A percentile compares a stretch with the other conserved stretches of the same genome.
These are phyloP conservation scores for Epicoccum nigrum DNA, from an alignment of 2,329 filamentous ascomycete species.

Conservation along the genomic window DNA sequence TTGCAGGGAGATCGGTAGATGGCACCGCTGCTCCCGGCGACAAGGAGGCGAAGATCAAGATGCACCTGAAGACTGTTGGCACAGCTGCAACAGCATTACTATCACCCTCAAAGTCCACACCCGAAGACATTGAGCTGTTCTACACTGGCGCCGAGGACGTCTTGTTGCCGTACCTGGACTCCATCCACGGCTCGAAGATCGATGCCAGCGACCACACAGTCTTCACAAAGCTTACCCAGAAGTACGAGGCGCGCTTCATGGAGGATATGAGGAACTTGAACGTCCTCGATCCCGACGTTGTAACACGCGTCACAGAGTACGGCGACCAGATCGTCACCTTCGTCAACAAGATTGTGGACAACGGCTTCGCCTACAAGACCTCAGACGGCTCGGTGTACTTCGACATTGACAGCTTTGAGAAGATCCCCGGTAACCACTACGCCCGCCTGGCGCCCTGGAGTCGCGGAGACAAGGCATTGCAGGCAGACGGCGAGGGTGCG, in stretches of 20 bases:
- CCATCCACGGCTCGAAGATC: constrained; percentile 61
- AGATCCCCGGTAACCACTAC: constrained; percentile 77
- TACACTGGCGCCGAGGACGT: constrained; percentile 69
- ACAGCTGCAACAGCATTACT: constrained; percentile 60
- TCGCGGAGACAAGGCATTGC: constrained; percentile 79
- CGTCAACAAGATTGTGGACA: constrained; percentile 80
- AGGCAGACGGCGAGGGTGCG: constrained; percentile 89
- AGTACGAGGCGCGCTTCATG: constrained; percentile 86
- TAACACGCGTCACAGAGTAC: constrained; percentile 93
- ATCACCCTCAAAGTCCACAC: constrained; percentile 35
- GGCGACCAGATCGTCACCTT: constrained; percentile 85
- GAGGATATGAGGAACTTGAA: constrained; percentile 88
- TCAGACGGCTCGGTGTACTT: constrained; percentile 90
- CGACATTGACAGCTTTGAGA: constrained; percentile 85
- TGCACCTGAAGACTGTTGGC: constrained; percentile 74
- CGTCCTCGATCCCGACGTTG: constrained; percentile 77
- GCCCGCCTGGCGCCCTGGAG: constrained; percentile 85
- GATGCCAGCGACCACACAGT: constrained; percentile 71
- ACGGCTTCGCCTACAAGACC: constrained; percentile 81
- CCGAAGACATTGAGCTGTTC: constrained; percentile 54
- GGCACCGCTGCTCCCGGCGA: constrained; percentile 67
- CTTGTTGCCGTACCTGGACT: constrained; percentile 81
- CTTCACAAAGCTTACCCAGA: constrained; percentile 83
- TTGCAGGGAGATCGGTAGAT: constrained; percentile 61
- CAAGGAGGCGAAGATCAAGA: constrained; percentile 84